Evolutionary conservation across 2,329 filamentous ascomycete species (phyloP), one percentile per base, ranked within the genome.

Genomic region (Cytospora piceae): DNA sequence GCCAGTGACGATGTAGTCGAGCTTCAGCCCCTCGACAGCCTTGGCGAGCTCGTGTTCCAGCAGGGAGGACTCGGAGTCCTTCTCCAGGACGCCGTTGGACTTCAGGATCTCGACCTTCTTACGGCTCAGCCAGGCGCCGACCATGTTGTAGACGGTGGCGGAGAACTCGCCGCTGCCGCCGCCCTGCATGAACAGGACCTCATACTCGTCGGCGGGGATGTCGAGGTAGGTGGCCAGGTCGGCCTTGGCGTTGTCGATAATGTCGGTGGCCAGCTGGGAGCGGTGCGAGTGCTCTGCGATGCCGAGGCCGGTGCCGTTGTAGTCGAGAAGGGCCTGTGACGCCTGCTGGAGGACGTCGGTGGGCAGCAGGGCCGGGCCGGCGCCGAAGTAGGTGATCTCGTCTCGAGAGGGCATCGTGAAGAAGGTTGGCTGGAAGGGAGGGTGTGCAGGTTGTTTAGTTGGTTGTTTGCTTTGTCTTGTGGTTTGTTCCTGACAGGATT

Each of bases 271-370:
- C 54, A 91, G 85, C 68, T 86, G 83, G 17, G 92, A 96, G 70
- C 94, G 91, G 77, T 98, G 94, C 12, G 91, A 94, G 76, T 96
- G 92, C 78, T 98, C 94, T 69, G 91, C 92, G 53, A 97, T 85
- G 61, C 93, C 93, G 63, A 97, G 84, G 65, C 94, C 94, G 49
- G 88, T 92, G 75, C 86, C 83, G 56, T 94, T 82, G 81, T 88
- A 96, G 82, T 97, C 91, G 70, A 96, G 78, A 5, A 98, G 87
- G 1, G 91, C 91, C 74, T 87, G 77, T 1, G 93, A 88, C 59
- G 92, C 93, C 54, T 82, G 83, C 77, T 95, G 87, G 58, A 97
- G 86, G 27, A 97, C 91, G 4, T 86, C 79, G 15, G 92, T 96
- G 29, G 94, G 94, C 22, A 98, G 84, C 37, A 87, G 82, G n/a